Conservation (phyloP, 495 filamentous ascomycete species). For the Aspergillus olivimuriae region DNA sequence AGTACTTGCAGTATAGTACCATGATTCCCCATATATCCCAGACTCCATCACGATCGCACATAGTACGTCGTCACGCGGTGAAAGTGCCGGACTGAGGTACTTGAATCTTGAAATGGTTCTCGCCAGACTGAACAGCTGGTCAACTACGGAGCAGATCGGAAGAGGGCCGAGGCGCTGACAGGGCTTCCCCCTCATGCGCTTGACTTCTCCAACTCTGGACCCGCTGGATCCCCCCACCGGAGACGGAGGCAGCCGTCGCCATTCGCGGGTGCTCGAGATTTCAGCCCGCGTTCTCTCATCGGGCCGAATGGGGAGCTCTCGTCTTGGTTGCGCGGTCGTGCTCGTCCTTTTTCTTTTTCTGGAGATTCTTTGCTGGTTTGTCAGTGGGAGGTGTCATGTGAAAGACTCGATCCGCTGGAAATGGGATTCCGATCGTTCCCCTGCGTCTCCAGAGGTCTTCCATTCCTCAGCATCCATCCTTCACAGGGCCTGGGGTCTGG, state of each 20-base stretch:
- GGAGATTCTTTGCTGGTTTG: neutral
- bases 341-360: neutral
- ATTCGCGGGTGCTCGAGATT: neutral
- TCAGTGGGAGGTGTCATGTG: neutral
- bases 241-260: slow-evolving; percentile 1
- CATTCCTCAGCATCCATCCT: too few species aligned
- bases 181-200: neutral
- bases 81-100: too few species aligned
- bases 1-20: too few species aligned
- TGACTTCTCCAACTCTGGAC: neutral
- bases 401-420: neutral
- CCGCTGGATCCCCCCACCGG: slow-evolving; percentile 1
- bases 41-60: too few species aligned
- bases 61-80: too few species aligned
- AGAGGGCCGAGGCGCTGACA: too few species aligned
- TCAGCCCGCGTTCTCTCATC: neutral
- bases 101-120: too few species aligned
- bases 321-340: neutral
- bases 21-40: too few species aligned
- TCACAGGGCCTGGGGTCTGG: too few species aligned
- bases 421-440: neutral
- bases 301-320: slow-evolving; percentile 4
- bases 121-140: too few species aligned
- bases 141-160: too few species aligned
- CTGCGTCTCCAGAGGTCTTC: too few species aligned